A percentile compares a stretch with the other conserved stretches of the same genome.
Conservation (phyloP, 2,329 filamentous ascomycete species). For the Trichoderma simmonsii region DNA sequence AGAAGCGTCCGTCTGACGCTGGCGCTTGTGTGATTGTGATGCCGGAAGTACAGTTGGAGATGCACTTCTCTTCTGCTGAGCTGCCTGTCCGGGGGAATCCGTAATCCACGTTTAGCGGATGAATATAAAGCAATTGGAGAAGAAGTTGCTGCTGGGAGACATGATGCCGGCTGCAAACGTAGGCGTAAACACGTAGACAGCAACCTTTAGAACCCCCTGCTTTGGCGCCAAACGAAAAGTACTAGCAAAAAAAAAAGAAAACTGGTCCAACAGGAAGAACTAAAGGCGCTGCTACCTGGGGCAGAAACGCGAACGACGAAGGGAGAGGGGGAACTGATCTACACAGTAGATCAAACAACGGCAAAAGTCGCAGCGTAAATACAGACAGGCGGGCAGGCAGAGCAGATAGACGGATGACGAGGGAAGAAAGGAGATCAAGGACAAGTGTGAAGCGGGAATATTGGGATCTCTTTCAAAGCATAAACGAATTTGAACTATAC, state of each 20-base stretch:
- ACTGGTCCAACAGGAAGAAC: background rate
- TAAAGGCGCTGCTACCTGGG: background rate
- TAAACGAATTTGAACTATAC: background rate
- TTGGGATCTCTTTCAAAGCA: background rate
- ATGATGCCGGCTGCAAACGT: background rate
- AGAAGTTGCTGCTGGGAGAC: background rate
- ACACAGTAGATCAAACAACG: background rate
- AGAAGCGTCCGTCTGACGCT: background rate
- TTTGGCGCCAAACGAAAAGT: background rate
- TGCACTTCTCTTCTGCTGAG: background rate
- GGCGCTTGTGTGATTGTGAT: background rate
- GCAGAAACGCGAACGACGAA: background rate
- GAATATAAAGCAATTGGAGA: background rate
- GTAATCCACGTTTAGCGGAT: background rate
- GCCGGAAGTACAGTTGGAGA: background rate
- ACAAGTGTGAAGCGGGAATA: background rate
- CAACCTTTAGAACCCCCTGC: background rate
- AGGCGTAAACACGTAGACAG: background rate
- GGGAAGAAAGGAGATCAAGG: background rate
- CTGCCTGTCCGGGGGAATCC: background rate
- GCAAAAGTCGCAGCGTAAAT: background rate
- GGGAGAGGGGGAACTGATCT: background rate
- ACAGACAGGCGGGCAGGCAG: background rate
- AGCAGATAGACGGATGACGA: background rate
- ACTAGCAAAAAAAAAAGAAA: fast-evolving